A percentile compares a stretch with the other conserved stretches of the same genome.
Evolutionary conservation across 768 basidiomycete genomes (phyloP).

Genomic region (Pleurotus tuoliensis): DNA sequence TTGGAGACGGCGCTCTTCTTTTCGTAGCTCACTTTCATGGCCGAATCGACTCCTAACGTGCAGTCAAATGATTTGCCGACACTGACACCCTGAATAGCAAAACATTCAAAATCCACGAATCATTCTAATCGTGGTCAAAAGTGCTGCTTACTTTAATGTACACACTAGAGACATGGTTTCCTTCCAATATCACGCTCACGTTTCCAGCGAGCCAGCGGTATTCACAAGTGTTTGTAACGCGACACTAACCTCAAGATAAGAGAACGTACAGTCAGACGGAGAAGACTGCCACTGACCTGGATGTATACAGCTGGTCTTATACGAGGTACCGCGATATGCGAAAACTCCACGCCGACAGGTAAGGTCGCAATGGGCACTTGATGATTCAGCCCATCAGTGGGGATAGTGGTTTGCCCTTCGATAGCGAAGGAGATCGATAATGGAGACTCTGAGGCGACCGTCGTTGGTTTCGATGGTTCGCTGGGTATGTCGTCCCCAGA

Average conservation of each 20-base stretch:
- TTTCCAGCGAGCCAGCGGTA: conserved; percentile 52
- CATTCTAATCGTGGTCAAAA: neutral
- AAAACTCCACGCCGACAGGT: conserved; percentile 40
- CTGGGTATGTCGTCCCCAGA: conserved; percentile 13
- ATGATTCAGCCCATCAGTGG: conserved; percentile 51
- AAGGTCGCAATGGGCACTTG: conserved; percentile 49
- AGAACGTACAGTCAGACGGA: neutral
- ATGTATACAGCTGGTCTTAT: conserved; percentile 46
- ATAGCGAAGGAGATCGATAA: conserved; percentile 50
- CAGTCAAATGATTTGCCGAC: conserved; percentile 50
- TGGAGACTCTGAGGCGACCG: conserved; percentile 49
- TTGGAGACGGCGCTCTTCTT: conserved; percentile 33
- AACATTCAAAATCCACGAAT: neutral
- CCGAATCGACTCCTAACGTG: conserved; percentile 46
- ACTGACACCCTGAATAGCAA: conserved; percentile 36
- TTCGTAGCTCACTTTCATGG: conserved; percentile 40
- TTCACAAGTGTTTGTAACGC: conserved; percentile 55
- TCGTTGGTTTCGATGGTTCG: conserved; percentile 28
- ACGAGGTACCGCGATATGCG: conserved; percentile 48
- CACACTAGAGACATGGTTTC: conserved; percentile 48
- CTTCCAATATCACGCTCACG: conserved; percentile 53
- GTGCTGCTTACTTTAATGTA: conserved; percentile 39
- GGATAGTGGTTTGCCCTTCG: conserved; percentile 44
- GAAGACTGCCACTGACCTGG: conserved; percentile 28
- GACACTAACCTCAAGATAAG: conserved; percentile 26